Base-by-base conservation (phyloP, 495 filamentous ascomycete species). In the Entonaema liquescens region DNA sequence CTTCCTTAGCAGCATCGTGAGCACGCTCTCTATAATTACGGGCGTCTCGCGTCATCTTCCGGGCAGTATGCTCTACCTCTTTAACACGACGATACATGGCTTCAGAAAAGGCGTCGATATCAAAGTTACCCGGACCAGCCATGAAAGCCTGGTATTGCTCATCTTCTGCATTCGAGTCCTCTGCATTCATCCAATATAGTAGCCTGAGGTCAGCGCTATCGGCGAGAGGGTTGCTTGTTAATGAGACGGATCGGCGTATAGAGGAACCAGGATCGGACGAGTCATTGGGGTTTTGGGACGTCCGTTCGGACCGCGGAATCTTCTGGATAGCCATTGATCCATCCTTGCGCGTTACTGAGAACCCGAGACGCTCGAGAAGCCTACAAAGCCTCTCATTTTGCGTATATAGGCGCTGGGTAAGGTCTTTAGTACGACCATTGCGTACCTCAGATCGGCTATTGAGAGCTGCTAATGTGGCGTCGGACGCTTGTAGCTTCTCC, bases 1-100 rank as follows among this genome's bases (percentile, higher is more conserved):
- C 89, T 74, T 99, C 95, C 71, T 90, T 90, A 67, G 96, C 93
- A 15, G 88, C 80, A n/a, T 87, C 84, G 64, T 96, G 91, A 19
- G 92, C 89, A 72, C 95, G 95, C 50, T 98, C 95, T 25, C 95
- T 89, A 74, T 97, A 97, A 2, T 86, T 87, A 7, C 91, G 87
- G 28, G 92, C 89, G 78, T 99, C 96, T 67, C 91, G 93, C 76
- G 94, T 91, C 83, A 92, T 92, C 78, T 97, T 97, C 21, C 93
- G 91, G 13, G 93, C 93, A 56, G 94, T 89, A 63, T 92, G 84
- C 75, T 99, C 95, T 33, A 93, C 88, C 66, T 98, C 95, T 67
- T 94, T 96, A 49, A 97, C 82, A 5, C 95, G 91, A 71, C 93
- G 95, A 65, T 91, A 88, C 19, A 98, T 85, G 1, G 91, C 86